Conservation (phyloP, 2,329 filamentous ascomycete species). For the Chaetomium sp. region DNA sequence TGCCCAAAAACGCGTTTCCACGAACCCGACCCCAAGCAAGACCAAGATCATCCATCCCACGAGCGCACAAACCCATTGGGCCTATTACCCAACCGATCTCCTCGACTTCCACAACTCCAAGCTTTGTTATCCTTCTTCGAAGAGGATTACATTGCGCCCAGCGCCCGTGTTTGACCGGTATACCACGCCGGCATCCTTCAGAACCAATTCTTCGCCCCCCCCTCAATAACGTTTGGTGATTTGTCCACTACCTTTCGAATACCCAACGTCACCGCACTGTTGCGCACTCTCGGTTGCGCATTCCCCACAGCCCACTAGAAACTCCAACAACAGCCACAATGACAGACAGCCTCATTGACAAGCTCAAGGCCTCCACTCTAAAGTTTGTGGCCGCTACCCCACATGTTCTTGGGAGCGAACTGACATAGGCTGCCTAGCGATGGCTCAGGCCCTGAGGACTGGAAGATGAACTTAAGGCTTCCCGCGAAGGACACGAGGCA, state of each 20-base stretch:
- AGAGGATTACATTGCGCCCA: not conserved
- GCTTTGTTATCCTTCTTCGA: not conserved
- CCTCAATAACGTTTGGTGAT: not conserved
- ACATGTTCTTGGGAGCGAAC: slow-evolving; percentile 34
- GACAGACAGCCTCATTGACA: slow-evolving; percentile 53
- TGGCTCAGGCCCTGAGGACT: slow-evolving; percentile 60
- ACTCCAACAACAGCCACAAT: slow-evolving; percentile 39
- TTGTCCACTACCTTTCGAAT: not conserved
- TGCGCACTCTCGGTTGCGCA: not conserved
- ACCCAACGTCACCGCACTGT: not conserved
- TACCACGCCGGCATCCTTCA: slow-evolving; percentile 3
- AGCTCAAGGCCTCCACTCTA: slow-evolving; percentile 56
- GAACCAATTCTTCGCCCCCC: not conserved
- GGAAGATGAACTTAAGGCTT: slow-evolving; percentile 73
- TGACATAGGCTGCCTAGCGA: slow-evolving; percentile 52
- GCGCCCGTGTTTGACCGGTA: slow-evolving; percentile 14
- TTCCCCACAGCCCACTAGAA: not conserved
- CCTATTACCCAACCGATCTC: not conserved
- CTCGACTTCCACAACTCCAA: not conserved
- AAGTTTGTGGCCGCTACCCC: slow-evolving; percentile 36
- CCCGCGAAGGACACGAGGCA: slow-evolving; percentile 74
- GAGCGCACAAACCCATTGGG: not conserved
- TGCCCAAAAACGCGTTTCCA: not conserved
- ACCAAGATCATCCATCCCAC: not conserved
- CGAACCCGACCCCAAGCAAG: slow-evolving; percentile 1